These are phyloP conservation scores for Schoenoplectus tabernaemontani DNA, from an alignment of 202 grass and related monocot species.

Conservation along the genomic window DNA sequence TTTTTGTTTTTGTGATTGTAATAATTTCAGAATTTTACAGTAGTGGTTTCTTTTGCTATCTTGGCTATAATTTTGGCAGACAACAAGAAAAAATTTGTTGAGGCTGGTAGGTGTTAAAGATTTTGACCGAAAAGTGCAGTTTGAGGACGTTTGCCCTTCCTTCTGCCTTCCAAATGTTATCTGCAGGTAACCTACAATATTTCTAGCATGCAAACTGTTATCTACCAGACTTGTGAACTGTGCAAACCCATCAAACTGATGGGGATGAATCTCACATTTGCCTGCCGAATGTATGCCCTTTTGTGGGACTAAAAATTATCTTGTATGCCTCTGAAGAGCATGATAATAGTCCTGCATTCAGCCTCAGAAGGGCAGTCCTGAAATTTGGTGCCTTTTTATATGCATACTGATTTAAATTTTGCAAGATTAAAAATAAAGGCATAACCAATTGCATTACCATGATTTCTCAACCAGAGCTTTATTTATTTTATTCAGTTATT, in stretches of 20 bases:
- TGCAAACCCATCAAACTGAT: neutral
- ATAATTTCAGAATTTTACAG: neutral
- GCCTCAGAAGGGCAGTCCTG: neutral
- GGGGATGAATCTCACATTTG: neutral
- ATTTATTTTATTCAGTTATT: slow-evolving; percentile 50
- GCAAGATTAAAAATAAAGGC: neutral
- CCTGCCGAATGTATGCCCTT: neutral
- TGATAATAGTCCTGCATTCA: neutral
- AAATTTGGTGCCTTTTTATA: neutral
- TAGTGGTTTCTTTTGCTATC: neutral
- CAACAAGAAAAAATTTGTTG: slow-evolving; percentile 94
- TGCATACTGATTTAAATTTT: neutral
- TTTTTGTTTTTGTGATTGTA: neutral
- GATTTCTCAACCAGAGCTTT: neutral
- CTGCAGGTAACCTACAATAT: slow-evolving; percentile 54
- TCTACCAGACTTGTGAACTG: neutral
- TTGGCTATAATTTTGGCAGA: slow-evolving; percentile 43
- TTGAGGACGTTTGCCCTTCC: slow-evolving; percentile 54
- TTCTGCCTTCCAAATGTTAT: slow-evolving; percentile 92
- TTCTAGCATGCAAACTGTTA: neutral
- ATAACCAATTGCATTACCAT: neutral
- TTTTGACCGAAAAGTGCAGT: slow-evolving; percentile 88
- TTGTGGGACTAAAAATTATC: neutral
- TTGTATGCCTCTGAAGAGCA: neutral
- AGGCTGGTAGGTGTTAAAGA: slow-evolving; percentile 88